A percentile compares a stretch with the other conserved stretches of the same genome.
Conservation (phyloP, 2,329 filamentous ascomycete genomes). For the Penicillium sp. region DNA sequence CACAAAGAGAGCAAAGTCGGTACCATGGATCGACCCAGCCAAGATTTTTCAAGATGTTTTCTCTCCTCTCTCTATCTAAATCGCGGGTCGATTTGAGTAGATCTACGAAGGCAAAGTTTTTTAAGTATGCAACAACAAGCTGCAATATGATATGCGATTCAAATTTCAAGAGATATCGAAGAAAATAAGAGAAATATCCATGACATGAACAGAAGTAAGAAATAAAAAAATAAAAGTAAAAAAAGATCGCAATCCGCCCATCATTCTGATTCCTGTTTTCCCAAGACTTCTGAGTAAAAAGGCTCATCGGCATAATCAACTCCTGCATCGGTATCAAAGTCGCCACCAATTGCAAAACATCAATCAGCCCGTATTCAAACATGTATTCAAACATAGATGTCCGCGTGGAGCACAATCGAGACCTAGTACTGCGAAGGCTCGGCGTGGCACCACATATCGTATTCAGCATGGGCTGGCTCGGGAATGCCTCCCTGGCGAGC, state of each 20-base stretch:
- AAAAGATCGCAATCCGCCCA: not conserved
- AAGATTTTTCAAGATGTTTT: no score
- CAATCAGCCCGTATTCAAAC: conserved; percentile 7
- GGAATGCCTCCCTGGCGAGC: not conserved
- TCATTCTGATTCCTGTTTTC: not conserved
- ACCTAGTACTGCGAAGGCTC: not conserved
- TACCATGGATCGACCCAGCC: no score
- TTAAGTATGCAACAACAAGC: no score
- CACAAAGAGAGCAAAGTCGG: no score
- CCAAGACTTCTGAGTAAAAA: not conserved
- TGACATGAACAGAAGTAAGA: not conserved
- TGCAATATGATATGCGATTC: not conserved
- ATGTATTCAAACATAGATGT: not conserved
- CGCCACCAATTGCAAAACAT: not conserved
- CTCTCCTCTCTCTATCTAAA: no score
- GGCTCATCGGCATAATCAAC: conserved; percentile 13
- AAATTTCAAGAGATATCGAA: not conserved
- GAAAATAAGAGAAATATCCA: not conserved
- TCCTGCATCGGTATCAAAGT: not conserved
- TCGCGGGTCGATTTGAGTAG: no score
- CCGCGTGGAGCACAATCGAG: not conserved
- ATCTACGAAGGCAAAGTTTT: no score
- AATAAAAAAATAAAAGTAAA: not conserved
- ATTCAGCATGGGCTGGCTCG: conserved; percentile 5
- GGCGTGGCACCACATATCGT: conserved; percentile 11